A percentile compares a stretch with the other conserved stretches of the same genome.
Conservation (phyloP, 2,329 filamentous ascomycete genomes). For the Metarhizium anisopliae region DNA sequence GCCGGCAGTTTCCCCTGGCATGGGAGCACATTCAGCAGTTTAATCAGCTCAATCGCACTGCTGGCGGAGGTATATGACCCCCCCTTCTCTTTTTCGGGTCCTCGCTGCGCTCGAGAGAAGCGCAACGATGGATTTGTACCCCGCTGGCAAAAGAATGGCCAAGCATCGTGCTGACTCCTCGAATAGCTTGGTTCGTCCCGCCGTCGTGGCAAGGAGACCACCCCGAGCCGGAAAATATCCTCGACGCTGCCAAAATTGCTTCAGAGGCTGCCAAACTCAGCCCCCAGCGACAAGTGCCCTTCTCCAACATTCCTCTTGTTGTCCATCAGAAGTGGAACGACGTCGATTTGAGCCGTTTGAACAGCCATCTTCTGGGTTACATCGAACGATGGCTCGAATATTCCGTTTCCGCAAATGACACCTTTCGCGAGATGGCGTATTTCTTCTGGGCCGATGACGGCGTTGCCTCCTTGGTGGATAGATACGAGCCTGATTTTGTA, state of each 20-base stretch:
- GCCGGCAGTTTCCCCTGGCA: slow-evolving; percentile 9
- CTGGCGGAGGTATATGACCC: slow-evolving; percentile 10
- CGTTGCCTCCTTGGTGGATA: slow-evolving; percentile 11
- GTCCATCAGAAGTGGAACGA: slow-evolving; percentile 15
- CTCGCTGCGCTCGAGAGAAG: background rate
- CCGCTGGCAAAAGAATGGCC: too few species aligned
- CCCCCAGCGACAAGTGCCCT: slow-evolving; percentile 9
- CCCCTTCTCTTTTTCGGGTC: background rate
- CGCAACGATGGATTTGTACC: too few species aligned
- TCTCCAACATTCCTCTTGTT: slow-evolving; percentile 16
- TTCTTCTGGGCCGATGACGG: slow-evolving; percentile 16
- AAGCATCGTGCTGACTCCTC: background rate
- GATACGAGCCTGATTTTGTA: slow-evolving; percentile 10
- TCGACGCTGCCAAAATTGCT: slow-evolving; percentile 13
- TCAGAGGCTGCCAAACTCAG: slow-evolving; percentile 9
- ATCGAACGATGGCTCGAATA: slow-evolving; percentile 14
- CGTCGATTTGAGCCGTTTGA: slow-evolving; percentile 10
- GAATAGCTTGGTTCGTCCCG: slow-evolving; percentile 15
- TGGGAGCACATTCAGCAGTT: slow-evolving; percentile 13
- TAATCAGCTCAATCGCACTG: slow-evolving; percentile 8
- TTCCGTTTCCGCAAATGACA: slow-evolving; percentile 4
- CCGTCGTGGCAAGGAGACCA: slow-evolving; percentile 10
- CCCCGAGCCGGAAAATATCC: slow-evolving; percentile 10
- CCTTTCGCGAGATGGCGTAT: slow-evolving; percentile 13
- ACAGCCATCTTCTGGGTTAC: slow-evolving; percentile 11